Base-by-base conservation (phyloP, 1,139 yeast genomes). In the Zygosaccharomyces sapae region DNA sequence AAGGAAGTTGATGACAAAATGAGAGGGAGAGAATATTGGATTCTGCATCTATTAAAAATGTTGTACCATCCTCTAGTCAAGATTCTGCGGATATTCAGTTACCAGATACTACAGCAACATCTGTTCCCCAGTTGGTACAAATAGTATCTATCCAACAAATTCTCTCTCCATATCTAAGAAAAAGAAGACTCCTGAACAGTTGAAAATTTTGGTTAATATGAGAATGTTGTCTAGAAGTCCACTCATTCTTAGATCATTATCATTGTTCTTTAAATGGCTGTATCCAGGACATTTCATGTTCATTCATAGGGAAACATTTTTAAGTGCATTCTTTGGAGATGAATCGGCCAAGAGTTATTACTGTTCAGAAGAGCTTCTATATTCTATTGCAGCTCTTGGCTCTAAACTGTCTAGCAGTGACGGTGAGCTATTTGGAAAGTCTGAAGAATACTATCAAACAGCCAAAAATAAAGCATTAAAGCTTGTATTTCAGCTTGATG, bases 231-330 rank as follows among this genome's bases (percentile, higher is more conserved):
- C 75, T 49, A 27, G 77, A 68, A 46, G 70, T 18, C 79, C 50
- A 59, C 72, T 47, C 67, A 73, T 49, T 70, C 76, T 61, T 55
- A 50, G 54, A 24, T 58, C 65, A 3, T 44, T 80, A 35, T 74
- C 77, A 46, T 61, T 75, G 12, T 80, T 80, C 58, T 80, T 80
- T 61, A 75, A 76, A 37, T 79, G 84, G 83, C 76, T 78, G 54
- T 80, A 80, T 52, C 84, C 85, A 2, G 82, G 77, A 53, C 77
- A 77, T 55, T 77, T 76, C 57, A 73, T 77, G 74, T 80, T 79
- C 56, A 73, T 80, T 20, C 80, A 78, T 55, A 62, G 86, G 49
- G 86, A 80, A 57, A 79, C 83, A 0, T 80, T 80, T 55, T 61
- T 80, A 45, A 71, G 70, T 47, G 82, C 79, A 50, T 72, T 77